Conservation (phyloP, 2,329 filamentous ascomycete species). For the Chaetomium olivaceum region DNA sequence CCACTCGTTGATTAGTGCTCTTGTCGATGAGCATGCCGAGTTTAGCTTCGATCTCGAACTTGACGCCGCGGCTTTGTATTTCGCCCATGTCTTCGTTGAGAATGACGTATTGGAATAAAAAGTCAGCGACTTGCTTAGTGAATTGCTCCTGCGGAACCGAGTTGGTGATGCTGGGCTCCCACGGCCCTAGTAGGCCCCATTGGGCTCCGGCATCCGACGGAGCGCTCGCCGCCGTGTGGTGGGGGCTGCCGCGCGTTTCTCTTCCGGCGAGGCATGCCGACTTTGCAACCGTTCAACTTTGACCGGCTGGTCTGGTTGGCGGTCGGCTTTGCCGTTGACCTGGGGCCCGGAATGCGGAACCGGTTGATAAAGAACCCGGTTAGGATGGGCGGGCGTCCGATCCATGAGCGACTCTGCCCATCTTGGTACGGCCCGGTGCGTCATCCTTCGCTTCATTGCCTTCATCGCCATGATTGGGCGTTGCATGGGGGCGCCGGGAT, state of each 20-base stretch:
- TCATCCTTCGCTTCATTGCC: constrained; percentile 44
- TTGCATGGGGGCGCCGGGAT: constrained; percentile 33
- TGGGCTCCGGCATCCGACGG: constrained; percentile 25
- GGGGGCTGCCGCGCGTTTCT: constrained; percentile 39
- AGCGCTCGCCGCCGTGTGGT: constrained; percentile 31
- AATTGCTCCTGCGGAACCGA: constrained; percentile 72
- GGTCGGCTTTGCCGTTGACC: constrained; percentile 44
- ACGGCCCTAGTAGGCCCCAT: constrained; percentile 50
- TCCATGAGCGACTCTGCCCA: constrained; percentile 51
- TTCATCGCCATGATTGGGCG: constrained; percentile 37
- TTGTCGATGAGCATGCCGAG: constrained; percentile 78
- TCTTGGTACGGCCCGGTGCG: constrained; percentile 44
- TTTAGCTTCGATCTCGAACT: constrained; percentile 94
- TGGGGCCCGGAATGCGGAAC: constrained; percentile 34
- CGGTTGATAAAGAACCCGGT: constrained; percentile 49
- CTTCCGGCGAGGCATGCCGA: constrained; percentile 51
- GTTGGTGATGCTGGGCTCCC: constrained; percentile 70
- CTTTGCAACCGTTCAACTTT: constrained; percentile 40
- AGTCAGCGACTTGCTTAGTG: constrained; percentile 76
- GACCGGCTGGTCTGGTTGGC: constrained; percentile 29
- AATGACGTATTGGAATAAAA: constrained; percentile 72
- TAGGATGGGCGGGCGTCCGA: constrained; percentile 44
- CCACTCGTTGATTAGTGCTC: constrained; percentile 67
- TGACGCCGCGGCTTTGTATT: constrained; percentile 63
- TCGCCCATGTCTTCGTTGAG: constrained; percentile 65